A percentile compares a stretch with the other conserved stretches of the same genome.
Evolutionary conservation across 2,329 filamentous ascomycete species (phyloP).

Genomic region (Ilyonectria sp.): DNA sequence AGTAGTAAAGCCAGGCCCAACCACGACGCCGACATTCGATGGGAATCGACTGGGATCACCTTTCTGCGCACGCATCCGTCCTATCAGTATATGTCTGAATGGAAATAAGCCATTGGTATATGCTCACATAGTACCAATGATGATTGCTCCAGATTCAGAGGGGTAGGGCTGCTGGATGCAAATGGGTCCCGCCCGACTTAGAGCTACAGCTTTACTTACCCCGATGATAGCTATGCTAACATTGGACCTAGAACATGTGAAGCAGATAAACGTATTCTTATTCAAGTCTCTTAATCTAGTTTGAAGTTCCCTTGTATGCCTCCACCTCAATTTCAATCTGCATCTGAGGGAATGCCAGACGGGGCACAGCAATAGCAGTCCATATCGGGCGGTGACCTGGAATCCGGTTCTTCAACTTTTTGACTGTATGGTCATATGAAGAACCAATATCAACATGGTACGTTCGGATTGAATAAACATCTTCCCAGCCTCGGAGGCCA

Average conservation of each 20-base stretch:
- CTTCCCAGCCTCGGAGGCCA: constrained; percentile 46
- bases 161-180: too few relatives aligned
- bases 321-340: constrained; percentile 43
- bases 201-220: too few relatives aligned
- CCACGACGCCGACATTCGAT: background rate
- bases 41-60: background rate
- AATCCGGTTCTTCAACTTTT: constrained; percentile 32
- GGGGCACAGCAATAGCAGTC: constrained; percentile 25
- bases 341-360: constrained; percentile 39
- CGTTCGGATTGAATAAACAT: constrained; percentile 46
- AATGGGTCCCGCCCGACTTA: too few relatives aligned
- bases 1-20: background rate
- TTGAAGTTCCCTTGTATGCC: constrained; percentile 22
- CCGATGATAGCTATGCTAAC: too few relatives aligned
- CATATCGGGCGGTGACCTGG: constrained; percentile 32
- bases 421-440: constrained; percentile 25
- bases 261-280: too few relatives aligned
- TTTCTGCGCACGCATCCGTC: background rate
- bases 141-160: background rate
- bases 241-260: too few relatives aligned
- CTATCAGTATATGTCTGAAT: background rate
- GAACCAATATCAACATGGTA: constrained; percentile 45
- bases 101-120: too few relatives aligned
- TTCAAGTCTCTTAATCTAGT: too few relatives aligned
- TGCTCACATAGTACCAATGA: background rate